Base-by-base conservation (phyloP, 345 rosid species). In the Rhodamnia argentea region DNA sequence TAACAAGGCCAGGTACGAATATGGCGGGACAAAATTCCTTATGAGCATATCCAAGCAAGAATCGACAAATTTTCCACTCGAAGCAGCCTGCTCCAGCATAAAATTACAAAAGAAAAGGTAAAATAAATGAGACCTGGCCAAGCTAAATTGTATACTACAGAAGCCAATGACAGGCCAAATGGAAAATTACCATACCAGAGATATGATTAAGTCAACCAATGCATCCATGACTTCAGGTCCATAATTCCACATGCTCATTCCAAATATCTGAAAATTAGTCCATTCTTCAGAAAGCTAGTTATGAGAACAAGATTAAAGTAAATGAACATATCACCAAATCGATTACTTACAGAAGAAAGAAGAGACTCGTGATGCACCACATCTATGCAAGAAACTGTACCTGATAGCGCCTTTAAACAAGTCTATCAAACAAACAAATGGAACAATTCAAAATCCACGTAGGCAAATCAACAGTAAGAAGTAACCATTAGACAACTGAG, bases 241-340 rank as follows among this genome's bases (percentile, higher is more conserved):
- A 83, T 90, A 92, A 82, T 90, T 92, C 99, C 99, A 96, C 93
- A 96, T 70, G 89, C 88, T 91, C 96, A 95, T 93, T 83, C 91
- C 87, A 91, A 92, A 96, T 85, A 97, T 91, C 98, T 96, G 92
- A 62, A 84, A 16, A 85, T 52, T 10, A 83, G 2, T 37, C 52
- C 84, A 50, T 15, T 32, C 29, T 83, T 83, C 50, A 83, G 84
- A 53, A 29, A 52, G 60, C 57, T 50, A 83, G 16, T 83, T 22
- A 18, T 0, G 16, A 27, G 58, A 53, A 82, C 27, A 82, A 51
- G 47, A 70, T 70, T 40, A 70, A 70, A 10, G 81, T 37, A 37
- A 44, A 70, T 70, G 81, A 70, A 18, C 13, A 32, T 18, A 70
- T 9, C 3, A 70, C 20, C 2, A 53, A 50, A 70, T 64, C 4